Evolutionary conservation across 2,329 filamentous ascomycete species (phyloP), one percentile per base, ranked within the genome.

Genomic region (Fusarium kyushuense): DNA sequence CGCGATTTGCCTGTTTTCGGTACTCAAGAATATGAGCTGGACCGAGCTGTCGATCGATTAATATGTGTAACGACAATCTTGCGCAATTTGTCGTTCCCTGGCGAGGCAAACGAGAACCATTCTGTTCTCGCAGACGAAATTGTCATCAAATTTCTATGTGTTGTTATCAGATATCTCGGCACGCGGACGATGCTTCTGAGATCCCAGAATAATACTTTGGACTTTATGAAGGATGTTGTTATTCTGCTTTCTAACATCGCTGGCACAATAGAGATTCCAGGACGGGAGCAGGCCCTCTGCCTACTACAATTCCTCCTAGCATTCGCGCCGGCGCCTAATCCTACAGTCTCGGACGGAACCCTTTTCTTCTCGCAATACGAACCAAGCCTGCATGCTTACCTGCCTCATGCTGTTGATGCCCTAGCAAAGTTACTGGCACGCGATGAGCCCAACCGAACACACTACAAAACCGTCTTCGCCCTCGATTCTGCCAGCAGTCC

Each of bases 211-310:
- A 97, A 97, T 79, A 96, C 92, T 1, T 83, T 97, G 69, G 96
- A 99, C 78, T 95, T 98, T 74, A 97, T 97, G 92, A 99, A 99
- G 80, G 96, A 99, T 77, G 84, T 94, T 30, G 88, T 98, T 59
- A 90, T 93, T 17, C 89, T 97, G 70, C 84, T 99, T 55, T 97
- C 95, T 58, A 98, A 99, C 77, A 88, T 96, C 47, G 90, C 94
- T 10, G 89, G 92, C 46, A 87, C 88, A 12, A 87, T 98, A 53
- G 91, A 95, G 75, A 84, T 99, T 38, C 91, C 94, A 2, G 91
- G 91, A 21, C 90, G 92, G 66, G 94, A 98, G 75, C 94, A 98
- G 76, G 94, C 94, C 0, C 83, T 93, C 38, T 93, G 92, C 73
- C 84, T 98, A 9, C 82, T 99, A 38, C 91, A 97, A 75, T 97